Base-by-base conservation (phyloP, 345 rosid species). In the Clarkia xantiana region DNA sequence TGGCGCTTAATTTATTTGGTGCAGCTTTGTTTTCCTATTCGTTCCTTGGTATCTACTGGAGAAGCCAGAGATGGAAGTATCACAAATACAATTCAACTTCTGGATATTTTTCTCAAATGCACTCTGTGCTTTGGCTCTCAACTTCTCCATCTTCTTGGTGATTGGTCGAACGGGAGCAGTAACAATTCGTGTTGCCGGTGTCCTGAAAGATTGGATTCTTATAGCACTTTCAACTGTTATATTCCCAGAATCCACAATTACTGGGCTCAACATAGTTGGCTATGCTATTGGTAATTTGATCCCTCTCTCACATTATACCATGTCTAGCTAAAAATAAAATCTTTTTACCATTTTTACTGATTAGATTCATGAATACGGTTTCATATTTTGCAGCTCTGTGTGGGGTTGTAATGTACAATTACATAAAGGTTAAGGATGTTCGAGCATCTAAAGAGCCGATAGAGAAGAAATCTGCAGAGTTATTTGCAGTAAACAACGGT, bases 31-130 rank as follows among this genome's bases (percentile, higher is more conserved):
- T 48, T 91, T 84, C 64, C 81, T 91, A 51, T 84, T 80, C 66
- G 80, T 72, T 42, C 96, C 98, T 47, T 86, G 98, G 98, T 84
- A 71, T 67, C 69, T 86, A 40, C 61, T 86, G 68, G 98, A 84
- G 90, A 75, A 69, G 79, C 89, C 86, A 6, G 73, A 54, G 11
- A 86, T 91, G 80, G 84, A 77, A 71, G 74, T 80, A 55, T 56
- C 90, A 38, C 90, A 78, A 72, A 74, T 84, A 58, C 95, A 91
- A 55, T 91, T 91, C 78, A 86, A 84, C 62, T 84, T 86, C 65
- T 91, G 96, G 96, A 84, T 86, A 57, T 86, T 91, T 73, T 80
- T 91, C 81, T 79, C 98, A 60, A 91, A 86, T 55, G 98, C 98
- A 45, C 69, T 84, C 10, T 80, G 95, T 69, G 96, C 96, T 46